Evolutionary conservation across 352 stramenopile genomes (phyloP).

Genomic region (Phytophthora hibernalis): DNA sequence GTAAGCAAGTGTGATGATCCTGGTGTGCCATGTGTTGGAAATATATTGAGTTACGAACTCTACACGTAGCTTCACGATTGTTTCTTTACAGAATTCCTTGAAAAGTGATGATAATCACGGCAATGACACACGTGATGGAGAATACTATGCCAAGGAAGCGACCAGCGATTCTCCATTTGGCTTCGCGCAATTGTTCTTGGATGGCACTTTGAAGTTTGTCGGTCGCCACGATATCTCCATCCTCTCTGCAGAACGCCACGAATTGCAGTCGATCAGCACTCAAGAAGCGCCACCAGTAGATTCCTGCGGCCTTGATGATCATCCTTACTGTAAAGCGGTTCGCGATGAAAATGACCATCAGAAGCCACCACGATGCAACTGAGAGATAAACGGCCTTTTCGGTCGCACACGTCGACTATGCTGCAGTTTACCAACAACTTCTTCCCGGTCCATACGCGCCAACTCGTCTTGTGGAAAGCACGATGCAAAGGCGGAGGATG

Average conservation of each 20-base stretch:
- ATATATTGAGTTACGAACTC: not conserved
- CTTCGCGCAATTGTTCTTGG: constrained; percentile 42
- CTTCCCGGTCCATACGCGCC: constrained; percentile 12
- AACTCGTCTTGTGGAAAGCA: constrained; percentile 31
- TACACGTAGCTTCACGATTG: not conserved
- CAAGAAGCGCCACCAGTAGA: constrained; percentile 68
- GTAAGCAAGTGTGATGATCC: constrained; percentile 3
- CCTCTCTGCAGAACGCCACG: constrained; percentile 61
- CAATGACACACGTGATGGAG: constrained; percentile 19
- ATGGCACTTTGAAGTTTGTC: constrained; percentile 48
- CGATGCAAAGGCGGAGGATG: constrained; percentile 25
- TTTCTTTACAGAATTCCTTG: constrained; percentile 19
- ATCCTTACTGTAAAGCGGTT: constrained; percentile 57
- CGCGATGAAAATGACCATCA: constrained; percentile 51
- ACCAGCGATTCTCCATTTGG: constrained; percentile 50
- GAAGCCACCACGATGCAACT: constrained; percentile 68
- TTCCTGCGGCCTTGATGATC: constrained; percentile 48
- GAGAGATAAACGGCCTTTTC: constrained; percentile 72
- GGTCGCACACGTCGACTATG: constrained; percentile 47
- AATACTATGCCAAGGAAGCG: constrained; percentile 43
- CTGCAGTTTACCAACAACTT: constrained; percentile 41
- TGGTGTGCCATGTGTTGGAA: not conserved
- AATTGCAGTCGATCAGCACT: constrained; percentile 62
- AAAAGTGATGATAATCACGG: constrained; percentile 27
- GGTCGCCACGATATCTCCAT: constrained; percentile 46